These are phyloP conservation scores for Neolentinus lepideus DNA, from an alignment of 1,284 basidiomycete species.

Conservation along the genomic window DNA sequence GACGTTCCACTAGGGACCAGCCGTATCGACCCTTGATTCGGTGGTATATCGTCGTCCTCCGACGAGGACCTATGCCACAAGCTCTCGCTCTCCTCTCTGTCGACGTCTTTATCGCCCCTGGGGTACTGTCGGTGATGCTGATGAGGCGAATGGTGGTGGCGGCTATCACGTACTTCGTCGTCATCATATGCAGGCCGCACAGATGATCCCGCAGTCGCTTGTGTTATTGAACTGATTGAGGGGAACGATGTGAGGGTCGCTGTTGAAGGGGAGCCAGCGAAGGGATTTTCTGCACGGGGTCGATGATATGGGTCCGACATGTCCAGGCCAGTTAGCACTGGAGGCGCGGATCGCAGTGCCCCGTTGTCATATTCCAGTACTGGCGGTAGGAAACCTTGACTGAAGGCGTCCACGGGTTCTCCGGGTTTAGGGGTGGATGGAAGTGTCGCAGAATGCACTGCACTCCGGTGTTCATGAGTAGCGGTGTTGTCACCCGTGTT, in stretches of 20 bases:
- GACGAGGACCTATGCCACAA: constrained; percentile 21
- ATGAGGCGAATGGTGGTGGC: constrained; percentile 7
- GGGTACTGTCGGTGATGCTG: constrained; percentile 20
- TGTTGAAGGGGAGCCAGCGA: constrained; percentile 23
- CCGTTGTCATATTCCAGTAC: constrained; percentile 11
- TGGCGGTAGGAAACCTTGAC: not conserved
- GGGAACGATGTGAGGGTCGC: constrained; percentile 21
- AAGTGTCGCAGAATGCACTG: constrained; percentile 9
- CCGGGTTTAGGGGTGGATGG: not conserved
- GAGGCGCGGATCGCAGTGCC: constrained; percentile 23
- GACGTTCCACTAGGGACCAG: not conserved
- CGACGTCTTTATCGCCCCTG: constrained; percentile 21
- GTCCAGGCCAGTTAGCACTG: constrained; percentile 13
- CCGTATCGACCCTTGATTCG: not conserved
- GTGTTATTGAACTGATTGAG: constrained; percentile 5
- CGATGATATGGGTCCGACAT: constrained; percentile 12
- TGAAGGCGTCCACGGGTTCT: not conserved
- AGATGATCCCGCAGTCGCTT: not conserved
- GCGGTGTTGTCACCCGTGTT: constrained; percentile 33
- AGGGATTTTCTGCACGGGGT: constrained; percentile 18
- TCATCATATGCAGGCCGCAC: constrained; percentile 10
- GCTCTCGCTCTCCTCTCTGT: constrained; percentile 31
- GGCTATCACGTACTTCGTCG: constrained; percentile 7
- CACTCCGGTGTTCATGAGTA: constrained; percentile 46
- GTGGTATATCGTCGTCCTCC: constrained; percentile 1